Evolutionary conservation across 2,329 filamentous ascomycete genomes (phyloP), one percentile per base, ranked within the genome.

Genomic region (Neodidymelliopsis sp.): DNA sequence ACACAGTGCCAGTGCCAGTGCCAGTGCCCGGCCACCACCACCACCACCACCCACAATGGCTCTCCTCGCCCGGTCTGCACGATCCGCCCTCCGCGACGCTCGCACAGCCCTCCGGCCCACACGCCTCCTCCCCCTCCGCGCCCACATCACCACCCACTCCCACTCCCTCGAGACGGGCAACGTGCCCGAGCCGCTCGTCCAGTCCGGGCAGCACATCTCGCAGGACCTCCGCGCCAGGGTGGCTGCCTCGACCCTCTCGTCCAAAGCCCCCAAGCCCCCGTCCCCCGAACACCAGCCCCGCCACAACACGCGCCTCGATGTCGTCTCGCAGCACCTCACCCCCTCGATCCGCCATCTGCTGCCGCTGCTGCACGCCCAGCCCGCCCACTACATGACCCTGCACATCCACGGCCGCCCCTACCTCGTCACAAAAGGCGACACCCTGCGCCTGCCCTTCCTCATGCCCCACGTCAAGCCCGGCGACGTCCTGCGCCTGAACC

Each of bases 401-500:
- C 89, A 91, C 75, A 87, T 95, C 74, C 87, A 94, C 75, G 88
- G 84, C 22, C 84, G 82, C 43, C 88, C 89, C 6, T 94, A 93
- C 77, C 87, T 94, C 23, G 81, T 94, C 58, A 91, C 88, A 6
- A 61, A 68, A 43, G 78, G 78, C 60, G 78, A 81, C 53, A 76
- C 72, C 0, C 36, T 81, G 6, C 77, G 78, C 11, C 70, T 81
- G 9, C 78, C 78, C 2, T 81, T 80, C 65, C 70, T 74, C 13
- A 80, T 80, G 77, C 73, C 74, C 16, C 63, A 72, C 49, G 77
- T 79, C 29, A 65, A 71, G 49, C 87, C 91, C 1, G 94, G 94
- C 22, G 93, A 97, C 70, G 79, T 95, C 27, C 80, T 99, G 52
- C 89, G 92, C 6, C 81, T 99, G 49, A 93, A 96, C 76, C 87